Base-by-base conservation (phyloP, 805 yeast species). In the Candida ascalaphidarum region DNA sequence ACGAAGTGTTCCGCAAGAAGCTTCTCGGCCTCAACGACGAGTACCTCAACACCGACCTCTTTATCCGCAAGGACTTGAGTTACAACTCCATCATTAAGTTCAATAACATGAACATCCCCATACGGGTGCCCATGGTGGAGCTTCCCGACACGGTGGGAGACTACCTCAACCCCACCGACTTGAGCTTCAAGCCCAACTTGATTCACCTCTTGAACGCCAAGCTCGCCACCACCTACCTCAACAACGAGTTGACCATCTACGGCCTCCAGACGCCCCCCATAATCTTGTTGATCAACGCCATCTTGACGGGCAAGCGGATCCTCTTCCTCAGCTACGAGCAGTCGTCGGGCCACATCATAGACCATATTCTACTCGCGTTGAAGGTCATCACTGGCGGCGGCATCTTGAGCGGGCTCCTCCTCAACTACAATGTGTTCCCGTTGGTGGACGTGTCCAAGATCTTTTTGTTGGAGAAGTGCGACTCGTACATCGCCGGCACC, bases 401-500 rank as follows among this genome's bases (percentile, higher is more conserved):
- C 29, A 50, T 70, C 31, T 40, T 67, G 44, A 41, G 65, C 37
- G 60, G 70, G 27, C 25, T 58, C 24, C 42, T 61, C 18, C 44
- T 54, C 15, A 41, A 57, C 51, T 41, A 49, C 55, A 43, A 61
- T 52, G 35, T 73, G 14, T 68, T 71, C 39, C 86, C 86, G 2
- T 65, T 74, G 17, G 55, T 76, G 23, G 86, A 79, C 37, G 68
- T 77, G 2, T 71, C 78, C 3, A 67, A 74, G 34, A 53, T 76
- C 24, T 76, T 72, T 33, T 37, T 66, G 2, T 47, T 75, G 28
- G 59, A 60, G 34, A 52, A 44, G 28, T 62, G 55, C 35, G 56
- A 41, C 17, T 55, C 54, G 17, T 72, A 58, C 39, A 52, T 80
- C 26, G 67, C 81, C 2, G 89, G 89, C 3, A 77, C 85, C 3